Evolutionary conservation across 768 basidiomycete genomes (phyloP), one percentile per base, ranked within the genome.

Genomic region (Clitopilus passeckerianus): DNA sequence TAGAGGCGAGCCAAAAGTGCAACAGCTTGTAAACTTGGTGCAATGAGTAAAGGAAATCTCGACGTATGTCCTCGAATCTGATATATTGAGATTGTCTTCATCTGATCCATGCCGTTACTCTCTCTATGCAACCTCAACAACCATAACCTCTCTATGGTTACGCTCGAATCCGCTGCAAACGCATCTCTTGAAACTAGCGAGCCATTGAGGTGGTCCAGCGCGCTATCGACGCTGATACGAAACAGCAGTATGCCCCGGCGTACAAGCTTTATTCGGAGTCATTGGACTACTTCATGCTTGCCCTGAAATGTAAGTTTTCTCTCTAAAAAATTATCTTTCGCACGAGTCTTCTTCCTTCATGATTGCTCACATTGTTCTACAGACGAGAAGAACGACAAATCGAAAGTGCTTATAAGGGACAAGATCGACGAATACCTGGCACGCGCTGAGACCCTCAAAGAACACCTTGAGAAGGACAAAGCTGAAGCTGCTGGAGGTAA

Each of bases 221-320:
- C 63, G 95, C 95, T 59, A 95, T 96, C 67, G 94, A 95, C 59
- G 89, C 92, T 62, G 97, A 99, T 75, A 81, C 82, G 61, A 94
- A 94, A 72, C 88, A 90, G 73, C 93, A 97, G 74, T 99, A 98
- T 76, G 77, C 84, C 6, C 94, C 95, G 67, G 95, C 95, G 18
- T 96, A 93, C 84, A 95, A 91, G 77, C 84, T 87, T 64, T 97
- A 97, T 75, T 89, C 90, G 79, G 96, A 98, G 80, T 83, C 93
- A 0, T 82, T 98, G 60, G 97, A 99, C 70, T 99, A 96, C 71
- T 99, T 99, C 73, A 93, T 98, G 91, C 90, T 98, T 64, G 95
- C 95, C 8, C 79, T 93, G 70, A 95, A 95, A 74, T 95, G 94
- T 95, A 63, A 60, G 85, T 74, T 46, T 33, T 23, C 8, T 30